These are phyloP conservation scores for Prunus davidiana DNA, from an alignment of 306 rosid genomes.

Conservation along the genomic window DNA sequence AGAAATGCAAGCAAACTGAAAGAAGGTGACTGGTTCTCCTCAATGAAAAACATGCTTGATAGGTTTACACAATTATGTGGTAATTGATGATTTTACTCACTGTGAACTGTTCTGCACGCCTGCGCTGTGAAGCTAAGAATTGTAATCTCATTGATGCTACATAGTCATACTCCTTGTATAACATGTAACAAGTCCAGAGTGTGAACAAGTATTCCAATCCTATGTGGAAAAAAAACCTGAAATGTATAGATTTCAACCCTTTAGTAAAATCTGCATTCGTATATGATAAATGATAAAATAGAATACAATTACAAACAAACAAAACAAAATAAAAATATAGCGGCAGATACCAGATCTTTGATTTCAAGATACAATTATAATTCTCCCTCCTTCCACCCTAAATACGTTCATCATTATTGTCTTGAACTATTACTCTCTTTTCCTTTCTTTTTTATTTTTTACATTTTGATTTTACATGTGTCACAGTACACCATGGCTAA, in stretches of 20 bases:
- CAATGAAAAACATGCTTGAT: neutral
- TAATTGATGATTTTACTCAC: conserved; percentile 42
- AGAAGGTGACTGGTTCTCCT: neutral
- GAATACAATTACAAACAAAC: neutral
- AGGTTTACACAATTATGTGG: neutral
- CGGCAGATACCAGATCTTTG: neutral
- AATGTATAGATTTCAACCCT: conserved; percentile 17
- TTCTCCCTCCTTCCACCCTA: no score
- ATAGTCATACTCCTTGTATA: conserved; percentile 72
- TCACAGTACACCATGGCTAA: neutral
- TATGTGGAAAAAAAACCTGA: conserved; percentile 87
- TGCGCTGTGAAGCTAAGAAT: conserved; percentile 77
- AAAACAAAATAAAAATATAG: no score
- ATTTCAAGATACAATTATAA: neutral
- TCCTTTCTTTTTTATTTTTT: no score
- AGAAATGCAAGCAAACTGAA: neutral
- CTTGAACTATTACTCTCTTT: no score
- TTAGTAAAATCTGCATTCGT: neutral
- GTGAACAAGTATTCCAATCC: conserved; percentile 86
- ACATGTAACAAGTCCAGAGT: conserved; percentile 67
- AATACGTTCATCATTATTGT: no score
- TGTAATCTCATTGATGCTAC: conserved; percentile 70
- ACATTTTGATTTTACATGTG: neutral
- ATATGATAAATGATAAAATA: neutral
- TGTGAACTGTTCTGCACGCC: conserved; percentile 83